Percentiles rank a stretch among this genome's conserved stretches.
These are phyloP conservation scores for Clavispora asparagi DNA, from an alignment of 805 yeast genomes.

Conservation along the genomic window DNA sequence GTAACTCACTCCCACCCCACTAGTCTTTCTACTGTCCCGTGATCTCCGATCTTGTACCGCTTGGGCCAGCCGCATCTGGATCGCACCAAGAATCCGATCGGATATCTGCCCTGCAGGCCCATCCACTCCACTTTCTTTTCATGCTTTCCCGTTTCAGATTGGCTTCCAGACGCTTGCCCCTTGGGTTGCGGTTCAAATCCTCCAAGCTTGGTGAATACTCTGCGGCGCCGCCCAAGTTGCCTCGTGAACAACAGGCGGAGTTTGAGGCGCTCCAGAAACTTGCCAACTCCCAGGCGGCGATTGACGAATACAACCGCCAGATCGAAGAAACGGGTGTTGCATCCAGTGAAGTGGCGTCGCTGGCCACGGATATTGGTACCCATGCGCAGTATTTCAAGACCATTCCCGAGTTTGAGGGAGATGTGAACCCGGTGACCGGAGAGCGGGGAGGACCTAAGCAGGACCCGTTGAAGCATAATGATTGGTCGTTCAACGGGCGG, in stretches of 20 bases:
- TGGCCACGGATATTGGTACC: constrained; percentile 53
- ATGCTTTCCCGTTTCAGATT: not conserved
- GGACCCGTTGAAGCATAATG: constrained; percentile 81
- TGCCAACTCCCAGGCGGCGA: constrained; percentile 74
- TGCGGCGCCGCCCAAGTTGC: constrained; percentile 64
- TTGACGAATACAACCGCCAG: constrained; percentile 63
- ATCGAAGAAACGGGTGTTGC: constrained; percentile 21
- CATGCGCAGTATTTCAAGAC: constrained; percentile 70
- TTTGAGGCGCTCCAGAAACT: constrained; percentile 79
- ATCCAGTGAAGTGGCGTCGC: constrained; percentile 13
- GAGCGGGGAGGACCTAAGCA: constrained; percentile 97
- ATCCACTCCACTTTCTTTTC: not conserved
- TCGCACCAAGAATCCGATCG: not conserved
- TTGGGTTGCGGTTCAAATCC: constrained; percentile 2
- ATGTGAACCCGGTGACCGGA: constrained; percentile 87
- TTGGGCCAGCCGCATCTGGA: no score
- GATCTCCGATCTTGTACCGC: no score
- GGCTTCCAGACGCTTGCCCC: not conserved
- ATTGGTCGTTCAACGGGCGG: constrained; percentile 93
- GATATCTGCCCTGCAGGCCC: not conserved
- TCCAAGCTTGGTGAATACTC: constrained; percentile 21
- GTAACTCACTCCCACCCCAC: no score
- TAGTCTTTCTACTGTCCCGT: no score
- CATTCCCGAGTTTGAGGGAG: constrained; percentile 94
- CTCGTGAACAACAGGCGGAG: constrained; percentile 81